A percentile compares a stretch with the other conserved stretches of the same genome.
Evolutionary conservation across 2,329 filamentous ascomycete species (phyloP).

Genomic region (Fusarium liriodendri): DNA sequence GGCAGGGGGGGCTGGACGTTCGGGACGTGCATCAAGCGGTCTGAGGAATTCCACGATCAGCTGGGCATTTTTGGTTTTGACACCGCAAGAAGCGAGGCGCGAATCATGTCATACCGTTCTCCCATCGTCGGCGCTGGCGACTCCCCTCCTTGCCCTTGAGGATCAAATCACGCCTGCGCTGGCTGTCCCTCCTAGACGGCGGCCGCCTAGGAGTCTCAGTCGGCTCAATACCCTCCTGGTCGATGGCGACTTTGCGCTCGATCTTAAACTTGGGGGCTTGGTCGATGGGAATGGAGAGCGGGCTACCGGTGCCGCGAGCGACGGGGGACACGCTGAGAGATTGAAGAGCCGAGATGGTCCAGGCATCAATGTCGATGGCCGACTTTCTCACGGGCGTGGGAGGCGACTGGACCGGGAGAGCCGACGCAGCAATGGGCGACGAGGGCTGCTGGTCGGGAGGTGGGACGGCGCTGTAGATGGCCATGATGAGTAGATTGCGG

Average conservation of each 20-base stretch:
- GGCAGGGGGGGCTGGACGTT: slow-evolving; percentile 85
- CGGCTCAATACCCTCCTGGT: slow-evolving; percentile 35
- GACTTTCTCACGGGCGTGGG: slow-evolving; percentile 41
- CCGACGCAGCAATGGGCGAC: slow-evolving; percentile 32
- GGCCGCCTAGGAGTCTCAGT: slow-evolving; percentile 55
- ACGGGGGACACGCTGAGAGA: slow-evolving; percentile 65
- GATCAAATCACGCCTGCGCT: slow-evolving; percentile 75
- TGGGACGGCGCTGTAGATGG: slow-evolving; percentile 65
- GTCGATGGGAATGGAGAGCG: slow-evolving; percentile 82
- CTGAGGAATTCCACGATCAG: slow-evolving; percentile 57
- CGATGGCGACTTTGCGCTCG: slow-evolving; percentile 35
- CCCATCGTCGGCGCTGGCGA: slow-evolving; percentile 88
- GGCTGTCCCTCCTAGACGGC: slow-evolving; percentile 64
- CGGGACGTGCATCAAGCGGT: slow-evolving; percentile 87
- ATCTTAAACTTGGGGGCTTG: slow-evolving; percentile 49
- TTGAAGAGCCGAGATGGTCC: slow-evolving; percentile 70
- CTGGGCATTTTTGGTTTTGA: not conserved
- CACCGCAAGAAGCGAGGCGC: not conserved
- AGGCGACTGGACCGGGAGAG: slow-evolving; percentile 30
- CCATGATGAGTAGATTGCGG: slow-evolving; percentile 51
- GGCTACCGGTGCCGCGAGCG: slow-evolving; percentile 69
- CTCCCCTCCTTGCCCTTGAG: slow-evolving; percentile 93
- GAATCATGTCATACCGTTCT: slow-evolving; percentile 76
- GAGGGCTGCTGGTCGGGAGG: slow-evolving; percentile 53
- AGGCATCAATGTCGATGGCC: slow-evolving; percentile 71